Evolutionary conservation across 345 rosid species (phyloP), one percentile per base, ranked within the genome.

Genomic region (Eucalyptus marginata): DNA sequence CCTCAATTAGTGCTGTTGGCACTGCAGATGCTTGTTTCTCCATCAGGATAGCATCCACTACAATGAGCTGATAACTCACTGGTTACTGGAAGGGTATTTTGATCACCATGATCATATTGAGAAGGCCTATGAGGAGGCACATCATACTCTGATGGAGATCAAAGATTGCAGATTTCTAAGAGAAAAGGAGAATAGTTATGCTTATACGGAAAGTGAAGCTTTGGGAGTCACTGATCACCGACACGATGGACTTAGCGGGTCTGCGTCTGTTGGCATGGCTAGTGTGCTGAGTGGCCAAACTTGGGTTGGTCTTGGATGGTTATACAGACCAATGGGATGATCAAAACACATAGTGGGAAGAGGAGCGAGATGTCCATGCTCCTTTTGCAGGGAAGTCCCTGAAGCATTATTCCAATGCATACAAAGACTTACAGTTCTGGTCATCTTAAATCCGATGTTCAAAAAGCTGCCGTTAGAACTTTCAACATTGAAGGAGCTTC

Each of bases 71-170:
- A 93, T 95, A 89, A 84, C 92, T 52, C 91, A 94, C 56, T 96
- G 96, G 96, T 93, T 94, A n/a, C 93, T 96, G 87, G 96, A 95
- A 92, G 96, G 97, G 87, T 94, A 88, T 90, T 93, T 95, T 58
- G 95, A 91, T 31, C 79, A 93, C 46, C 83, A 93, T 86, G 92
- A 90, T 88, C 91, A 89, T 40, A 88, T 95, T 13, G 92, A 91
- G 84, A 66, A 31, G 87, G 94, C 95, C 17, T 94, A 94, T 81
- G 88, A 90, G 36, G 86, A 90, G 13, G 96, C 93, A 25, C 96
- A 94, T 86, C 3, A 22, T 10, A 90, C 94, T 88, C 87, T 96
- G 89, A 95, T 93, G 95, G 89, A 93, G 90, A 93, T 95, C 86
- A 92, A 93, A 50, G 89, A 93, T 88, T 90, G 93, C 22, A 90